Conservation (phyloP, 306 rosid genomes). For the Alnus rubra region DNA sequence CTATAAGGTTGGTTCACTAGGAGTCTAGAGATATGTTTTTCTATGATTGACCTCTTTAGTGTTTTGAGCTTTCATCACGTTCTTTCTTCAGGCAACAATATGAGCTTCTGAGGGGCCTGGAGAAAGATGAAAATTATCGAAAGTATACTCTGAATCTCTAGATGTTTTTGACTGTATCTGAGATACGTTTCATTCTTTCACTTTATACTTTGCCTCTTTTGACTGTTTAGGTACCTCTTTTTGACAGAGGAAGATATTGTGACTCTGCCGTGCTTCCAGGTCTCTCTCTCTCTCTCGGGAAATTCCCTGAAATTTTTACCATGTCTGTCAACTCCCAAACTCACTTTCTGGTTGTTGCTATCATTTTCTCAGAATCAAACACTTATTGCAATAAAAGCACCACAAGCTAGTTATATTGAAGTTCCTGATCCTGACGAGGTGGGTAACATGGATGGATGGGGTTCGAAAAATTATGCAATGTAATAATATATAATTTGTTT, state of each 20-base stretch:
- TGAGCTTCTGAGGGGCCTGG: constrained; percentile 58
- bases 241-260: constrained; percentile 64
- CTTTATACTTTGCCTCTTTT: constrained; percentile 29
- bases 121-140: constrained; percentile 43
- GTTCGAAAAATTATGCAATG: constrained; percentile 21
- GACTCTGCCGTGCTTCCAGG: constrained; percentile 75
- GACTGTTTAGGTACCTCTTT: constrained; percentile 55
- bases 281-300: constrained; percentile 28
- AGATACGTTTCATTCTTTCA: constrained; percentile 20
- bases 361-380: constrained; percentile 56
- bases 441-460: constrained; percentile 33
- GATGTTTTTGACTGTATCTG: neutral
- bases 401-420: constrained; percentile 70
- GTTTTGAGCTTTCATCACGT: constrained; percentile 20
- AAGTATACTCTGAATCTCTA: constrained; percentile 47
- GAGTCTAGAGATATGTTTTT: constrained; percentile 13
- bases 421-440: constrained; percentile 93
- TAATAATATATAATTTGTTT: constrained; percentile 28
- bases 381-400: constrained; percentile 77
- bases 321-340: constrained; percentile 28
- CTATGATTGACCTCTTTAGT: constrained; percentile 22
- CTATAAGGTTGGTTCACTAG: constrained; percentile 55
- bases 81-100: constrained; percentile 57
- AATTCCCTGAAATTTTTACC: constrained; percentile 2
- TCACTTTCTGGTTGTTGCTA: constrained; percentile 27